Base-by-base conservation (phyloP, 1,284 basidiomycete species). In the Ceraceosorus guamensis region DNA sequence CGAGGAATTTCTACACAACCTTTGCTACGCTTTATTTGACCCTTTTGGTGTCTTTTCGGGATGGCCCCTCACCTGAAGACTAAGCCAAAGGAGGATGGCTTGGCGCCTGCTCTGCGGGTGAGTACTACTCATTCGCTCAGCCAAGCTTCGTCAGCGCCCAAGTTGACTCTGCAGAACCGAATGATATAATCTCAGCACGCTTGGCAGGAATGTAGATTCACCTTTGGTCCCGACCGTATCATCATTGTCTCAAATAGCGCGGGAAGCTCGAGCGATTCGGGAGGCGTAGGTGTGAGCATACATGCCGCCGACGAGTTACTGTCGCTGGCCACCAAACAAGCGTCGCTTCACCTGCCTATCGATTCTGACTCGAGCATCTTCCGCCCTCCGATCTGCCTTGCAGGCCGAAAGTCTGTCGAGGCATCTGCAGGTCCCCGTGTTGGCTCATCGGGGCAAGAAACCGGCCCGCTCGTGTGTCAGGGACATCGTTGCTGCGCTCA, bases 201-300 rank as follows among this genome's bases (percentile, higher is more conserved):
- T 4, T 97, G 91, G 91, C 74, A 80, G 37, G 81, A 85, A 66
- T 87, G 90, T 56, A 79, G 84, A 46, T 73, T 80, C 43, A 82
- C 83, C 0, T 96, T 96, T 71, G 89, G 88, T 0, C 80, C 83
- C 24, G 82, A 82, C 0, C 87, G 90, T 61, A 83, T 97, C 8
- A 80, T 98, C 60, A 84, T 97, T 53, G 91, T 97, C 43, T 91
- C 88, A 77, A 97, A 97, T 76, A 91, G 91, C 30, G 90, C 90
- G 1, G 93, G 93, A 1, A 87, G 88, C 14, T 78, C 77, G 45
- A 80, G 84, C 52, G 93, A 97, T 74, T 82, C 86, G 85, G 39
- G 84, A 83, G 37, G 84, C 89, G 49, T 88, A 88, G 79, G 91
- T 87, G 64, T 62, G 82, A 77, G 24, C 24, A 24, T 24, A 24